phyloP scores from a whole-genome alignment of 208 protist species.

The Herpetomonas tarakana region DNA sequence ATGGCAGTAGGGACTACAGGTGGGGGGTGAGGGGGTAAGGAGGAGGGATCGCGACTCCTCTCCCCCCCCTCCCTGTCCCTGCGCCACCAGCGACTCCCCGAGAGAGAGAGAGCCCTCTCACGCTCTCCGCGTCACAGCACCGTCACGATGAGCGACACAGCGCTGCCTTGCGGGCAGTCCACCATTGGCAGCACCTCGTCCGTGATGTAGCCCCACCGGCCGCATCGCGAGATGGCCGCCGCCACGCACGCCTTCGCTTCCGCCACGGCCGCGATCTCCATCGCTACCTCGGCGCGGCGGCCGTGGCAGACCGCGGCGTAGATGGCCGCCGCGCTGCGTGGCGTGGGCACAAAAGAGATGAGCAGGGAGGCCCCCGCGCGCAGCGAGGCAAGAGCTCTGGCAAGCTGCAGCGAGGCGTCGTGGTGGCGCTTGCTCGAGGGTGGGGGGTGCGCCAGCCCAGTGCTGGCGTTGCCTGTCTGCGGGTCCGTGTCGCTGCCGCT shows the following conservation, averaged over 20 bases:
- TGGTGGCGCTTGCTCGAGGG: constrained; percentile 12
- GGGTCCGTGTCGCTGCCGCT: constrained; percentile 5
- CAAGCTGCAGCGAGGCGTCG: constrained; percentile 31
- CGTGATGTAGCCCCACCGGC: constrained; percentile 58
- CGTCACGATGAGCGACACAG: constrained; percentile 50
- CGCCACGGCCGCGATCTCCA: constrained; percentile 26
- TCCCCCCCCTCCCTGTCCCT: not conserved
- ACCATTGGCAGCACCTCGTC: constrained; percentile 69
- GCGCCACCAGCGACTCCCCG: too few relatives aligned
- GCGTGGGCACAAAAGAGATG: constrained; percentile 46
- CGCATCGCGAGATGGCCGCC: constrained; percentile 46
- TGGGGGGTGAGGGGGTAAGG: too few relatives aligned
- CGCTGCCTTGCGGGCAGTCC: constrained; percentile 53
- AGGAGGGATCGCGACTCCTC: too few relatives aligned
- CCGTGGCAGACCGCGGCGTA: constrained; percentile 29
- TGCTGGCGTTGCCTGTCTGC: not conserved
- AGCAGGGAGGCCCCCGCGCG: constrained; percentile 44
- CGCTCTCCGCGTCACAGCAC: constrained; percentile 23
- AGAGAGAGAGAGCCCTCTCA: not conserved
- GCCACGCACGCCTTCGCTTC: constrained; percentile 47
- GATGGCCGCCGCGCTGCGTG: constrained; percentile 30
- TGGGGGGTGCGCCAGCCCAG: constrained; percentile 7
- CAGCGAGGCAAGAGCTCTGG: constrained; percentile 35
- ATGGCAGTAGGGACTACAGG: too few relatives aligned
- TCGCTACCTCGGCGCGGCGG: constrained; percentile 36